phyloP scores from a whole-genome alignment of 768 basidiomycete genomes.

The Lactifluus subvellereus region DNA sequence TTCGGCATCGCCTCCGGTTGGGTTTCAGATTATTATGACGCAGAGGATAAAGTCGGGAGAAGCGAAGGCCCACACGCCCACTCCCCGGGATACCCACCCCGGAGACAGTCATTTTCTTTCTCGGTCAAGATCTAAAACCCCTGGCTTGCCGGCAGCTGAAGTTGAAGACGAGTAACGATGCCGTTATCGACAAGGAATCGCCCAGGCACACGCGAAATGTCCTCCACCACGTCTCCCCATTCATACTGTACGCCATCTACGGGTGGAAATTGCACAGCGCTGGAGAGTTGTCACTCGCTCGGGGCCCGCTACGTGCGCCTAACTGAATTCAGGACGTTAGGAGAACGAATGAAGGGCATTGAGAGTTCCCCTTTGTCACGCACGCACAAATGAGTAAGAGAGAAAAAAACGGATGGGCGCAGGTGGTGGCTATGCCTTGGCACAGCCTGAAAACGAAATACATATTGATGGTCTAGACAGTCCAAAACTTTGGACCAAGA shows the following conservation, averaged over 20 bases:
- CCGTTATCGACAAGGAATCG: background rate
- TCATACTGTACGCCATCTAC: background rate
- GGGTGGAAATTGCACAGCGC: conserved; percentile 7
- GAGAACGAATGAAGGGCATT: background rate
- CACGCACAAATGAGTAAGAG: background rate
- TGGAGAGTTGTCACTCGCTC: background rate
- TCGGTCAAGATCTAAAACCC: background rate
- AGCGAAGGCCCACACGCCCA: background rate
- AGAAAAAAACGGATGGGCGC: conserved; percentile 3
- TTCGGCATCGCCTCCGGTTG: background rate
- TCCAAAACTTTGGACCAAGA: background rate
- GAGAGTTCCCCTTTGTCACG: background rate
- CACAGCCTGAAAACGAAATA: background rate
- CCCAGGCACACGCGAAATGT: conserved; percentile 1
- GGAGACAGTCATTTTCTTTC: no score
- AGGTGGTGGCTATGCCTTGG: background rate
- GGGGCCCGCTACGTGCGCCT: background rate
- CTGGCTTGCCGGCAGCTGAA: background rate
- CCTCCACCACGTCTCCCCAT: background rate
- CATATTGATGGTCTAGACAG: background rate
- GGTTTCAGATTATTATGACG: background rate
- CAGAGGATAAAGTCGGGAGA: background rate
- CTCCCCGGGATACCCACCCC: background rate
- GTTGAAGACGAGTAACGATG: background rate
- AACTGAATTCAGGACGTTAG: conserved; percentile 4